Conservation (phyloP, 441 rosid species). For the Corymbia citriodora region DNA sequence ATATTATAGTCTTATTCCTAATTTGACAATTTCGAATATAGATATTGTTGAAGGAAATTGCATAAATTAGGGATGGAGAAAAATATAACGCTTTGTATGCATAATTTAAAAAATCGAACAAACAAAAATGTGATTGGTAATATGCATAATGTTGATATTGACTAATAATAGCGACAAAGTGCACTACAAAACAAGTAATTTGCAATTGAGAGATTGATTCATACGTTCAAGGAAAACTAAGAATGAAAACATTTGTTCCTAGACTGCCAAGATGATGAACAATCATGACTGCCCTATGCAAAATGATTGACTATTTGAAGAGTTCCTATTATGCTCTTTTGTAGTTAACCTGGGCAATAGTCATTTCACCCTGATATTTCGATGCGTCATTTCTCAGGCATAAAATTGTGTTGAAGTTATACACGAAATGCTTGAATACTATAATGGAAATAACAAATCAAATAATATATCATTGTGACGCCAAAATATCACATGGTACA, state of each 20-base stretch:
- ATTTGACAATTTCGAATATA: too few relatives aligned
- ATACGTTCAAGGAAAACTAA: neutral
- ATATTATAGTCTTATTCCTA: neutral
- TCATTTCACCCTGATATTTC: neutral
- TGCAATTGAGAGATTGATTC: neutral
- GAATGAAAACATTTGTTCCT: too few relatives aligned
- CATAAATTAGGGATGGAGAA: neutral
- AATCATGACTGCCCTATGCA: too few relatives aligned
- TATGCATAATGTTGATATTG: neutral
- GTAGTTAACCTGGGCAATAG: neutral
- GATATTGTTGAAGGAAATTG: neutral
- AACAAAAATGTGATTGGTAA: neutral
- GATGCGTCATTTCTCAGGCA: neutral
- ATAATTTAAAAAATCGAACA: neutral
- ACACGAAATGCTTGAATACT: neutral
- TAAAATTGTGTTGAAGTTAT: neutral
- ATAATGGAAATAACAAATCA: neutral
- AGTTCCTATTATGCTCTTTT: neutral
- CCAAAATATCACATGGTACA: too few relatives aligned
- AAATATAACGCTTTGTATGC: neutral
- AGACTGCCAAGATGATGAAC: too few relatives aligned
- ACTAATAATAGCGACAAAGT: neutral
- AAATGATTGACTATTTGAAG: neutral
- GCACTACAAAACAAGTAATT: neutral
- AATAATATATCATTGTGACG: neutral